Evolutionary conservation across 75 land plant genomes (phyloP).

Genomic region (Chamaecyparis obtusa): DNA sequence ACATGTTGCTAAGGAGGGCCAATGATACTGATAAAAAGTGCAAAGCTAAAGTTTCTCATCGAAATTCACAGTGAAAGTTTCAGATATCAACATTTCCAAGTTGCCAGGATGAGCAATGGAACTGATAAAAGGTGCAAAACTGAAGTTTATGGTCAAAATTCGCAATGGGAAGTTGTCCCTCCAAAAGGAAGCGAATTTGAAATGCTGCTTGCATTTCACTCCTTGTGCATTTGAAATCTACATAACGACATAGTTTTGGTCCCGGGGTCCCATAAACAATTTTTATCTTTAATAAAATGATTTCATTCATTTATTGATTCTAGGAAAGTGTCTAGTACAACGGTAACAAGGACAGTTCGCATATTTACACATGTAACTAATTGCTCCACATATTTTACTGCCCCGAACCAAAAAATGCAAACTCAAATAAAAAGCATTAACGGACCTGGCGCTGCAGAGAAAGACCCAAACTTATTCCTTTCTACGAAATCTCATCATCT

Average conservation of each 20-base stretch:
- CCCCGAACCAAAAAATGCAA: neutral
- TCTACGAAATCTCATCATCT: neutral
- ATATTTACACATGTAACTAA: neutral
- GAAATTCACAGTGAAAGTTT: neutral
- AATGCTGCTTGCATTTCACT: neutral
- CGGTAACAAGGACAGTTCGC: neutral
- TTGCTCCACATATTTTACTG: neutral
- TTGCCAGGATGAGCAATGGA: too few species aligned
- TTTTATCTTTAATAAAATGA: neutral
- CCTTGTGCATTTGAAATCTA: neutral
- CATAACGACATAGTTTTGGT: neutral
- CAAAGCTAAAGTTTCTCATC: neutral
- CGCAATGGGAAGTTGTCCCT: neutral
- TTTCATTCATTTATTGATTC: neutral
- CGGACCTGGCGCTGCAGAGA: neutral
- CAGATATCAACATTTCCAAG: neutral
- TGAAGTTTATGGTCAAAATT: too few species aligned
- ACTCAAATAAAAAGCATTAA: neutral
- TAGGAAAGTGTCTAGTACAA: too few species aligned
- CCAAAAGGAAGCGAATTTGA: neutral
- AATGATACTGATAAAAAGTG: neutral
- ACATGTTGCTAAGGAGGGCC: neutral
- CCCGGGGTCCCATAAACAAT: too few species aligned
- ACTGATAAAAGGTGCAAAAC: too few species aligned
- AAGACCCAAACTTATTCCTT: neutral